Base-by-base conservation (phyloP, 495 filamentous ascomycete species). In the Podospora sp. region DNA sequence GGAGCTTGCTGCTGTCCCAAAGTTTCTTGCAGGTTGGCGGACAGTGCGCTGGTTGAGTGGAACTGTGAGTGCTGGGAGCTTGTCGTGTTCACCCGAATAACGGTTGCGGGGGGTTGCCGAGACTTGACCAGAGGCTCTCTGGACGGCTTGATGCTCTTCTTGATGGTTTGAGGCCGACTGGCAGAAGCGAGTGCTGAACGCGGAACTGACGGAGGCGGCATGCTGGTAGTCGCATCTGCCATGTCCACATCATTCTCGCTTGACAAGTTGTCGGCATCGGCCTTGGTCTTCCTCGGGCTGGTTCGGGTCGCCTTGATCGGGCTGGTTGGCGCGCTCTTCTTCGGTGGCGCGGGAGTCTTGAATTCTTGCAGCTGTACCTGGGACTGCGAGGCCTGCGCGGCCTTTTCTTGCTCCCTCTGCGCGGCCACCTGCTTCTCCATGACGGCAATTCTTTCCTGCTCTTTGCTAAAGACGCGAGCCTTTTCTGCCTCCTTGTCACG, bases 61-160 rank as follows among this genome's bases (percentile, higher is more conserved):
- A 89, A 88, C 29, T 82, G 77, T 29, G 79, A 72, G 46, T 81
- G 78, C 33, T 88, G 87, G 49, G 92, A 90, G 24, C 89, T 89
- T 12, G 87, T 81, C 49, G 88, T 89, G 50, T 91, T 89, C 27
- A 97, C 89, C 33, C 90, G 86, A 68, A 97, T 94, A 1, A 91
- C 85, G 2, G 92, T 91, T 1, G 40, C 40, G 14, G 91, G 91
- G 20, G 88, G 90, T 14, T 91, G 91, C 72, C 89, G 91, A 1
- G 86, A 74, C 72, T 92, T 93, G 26, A 83, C 79, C 6, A 83
- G 60, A 1, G 83, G 69, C 60, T 93, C 90, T 69, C 91, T 92
- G 22, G 85, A 86, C 1, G 92, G 91, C 69, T 89, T 93, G 0
- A 86, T 70, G 16, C 91, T 88, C 52, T 91, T 81, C 72, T 90